Percentiles rank a stretch among this genome's conserved stretches.
These are phyloP conservation scores for Citrus trifoliata DNA, from an alignment of 345 rosid species.

Conservation along the genomic window DNA sequence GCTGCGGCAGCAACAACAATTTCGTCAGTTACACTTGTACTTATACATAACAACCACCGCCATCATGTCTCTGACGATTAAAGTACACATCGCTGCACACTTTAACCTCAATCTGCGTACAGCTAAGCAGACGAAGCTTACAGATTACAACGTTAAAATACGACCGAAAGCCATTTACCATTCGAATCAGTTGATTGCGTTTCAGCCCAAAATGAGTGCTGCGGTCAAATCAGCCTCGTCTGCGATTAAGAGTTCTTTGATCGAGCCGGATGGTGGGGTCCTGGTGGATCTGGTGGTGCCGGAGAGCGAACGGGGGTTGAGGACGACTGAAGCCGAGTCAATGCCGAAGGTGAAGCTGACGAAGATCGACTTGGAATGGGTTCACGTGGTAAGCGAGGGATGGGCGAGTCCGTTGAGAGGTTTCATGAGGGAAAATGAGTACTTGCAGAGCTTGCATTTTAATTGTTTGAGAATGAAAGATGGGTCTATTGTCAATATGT, in stretches of 20 bases:
- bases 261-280: slow-evolving; percentile 89
- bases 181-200: slow-evolving; percentile 31
- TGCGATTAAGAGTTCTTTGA: slow-evolving; percentile 60
- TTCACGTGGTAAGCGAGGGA: slow-evolving; percentile 86
- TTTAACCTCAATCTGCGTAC: not conserved
- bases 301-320: slow-evolving; percentile 47
- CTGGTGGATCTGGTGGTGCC: slow-evolving; percentile 71
- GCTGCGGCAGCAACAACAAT: slow-evolving; percentile 16
- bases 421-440: slow-evolving; percentile 93
- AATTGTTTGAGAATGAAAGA: slow-evolving; percentile 59
- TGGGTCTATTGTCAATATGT: slow-evolving; percentile 76
- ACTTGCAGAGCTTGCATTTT: slow-evolving; percentile 87
- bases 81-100: slow-evolving; percentile 24
- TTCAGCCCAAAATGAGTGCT: slow-evolving; percentile 23
- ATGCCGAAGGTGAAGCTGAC: slow-evolving; percentile 67
- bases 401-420: slow-evolving; percentile 97
- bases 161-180: slow-evolving; percentile 35
- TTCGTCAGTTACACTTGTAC: not conserved
- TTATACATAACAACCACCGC: not conserved
- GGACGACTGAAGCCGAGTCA: slow-evolving; percentile 52
- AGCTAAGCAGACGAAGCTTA: not conserved
- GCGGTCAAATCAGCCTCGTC: slow-evolving; percentile 8
- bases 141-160: slow-evolving; percentile 14
- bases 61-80: slow-evolving; percentile 54
- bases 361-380: slow-evolving; percentile 89